Conservation (phyloP, 1,139 yeast species). For the Candida albicans region DNA sequence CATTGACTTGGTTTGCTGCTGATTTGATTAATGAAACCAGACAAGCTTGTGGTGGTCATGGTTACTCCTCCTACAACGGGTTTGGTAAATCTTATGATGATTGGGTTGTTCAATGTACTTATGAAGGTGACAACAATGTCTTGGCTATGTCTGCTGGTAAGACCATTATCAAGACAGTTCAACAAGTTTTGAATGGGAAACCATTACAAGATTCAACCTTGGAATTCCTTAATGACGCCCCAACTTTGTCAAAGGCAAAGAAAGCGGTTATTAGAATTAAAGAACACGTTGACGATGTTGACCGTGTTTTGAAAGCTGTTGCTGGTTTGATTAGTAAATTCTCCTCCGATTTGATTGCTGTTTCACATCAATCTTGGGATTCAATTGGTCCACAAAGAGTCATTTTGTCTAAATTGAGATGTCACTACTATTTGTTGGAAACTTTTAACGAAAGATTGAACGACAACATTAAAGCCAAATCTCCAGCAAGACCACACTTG, state of each 20-base stretch:
- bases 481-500: slow-evolving; percentile 17
- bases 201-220: slow-evolving; percentile 15
- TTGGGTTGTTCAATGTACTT: slow-evolving; percentile 95
- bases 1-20: slow-evolving; percentile 84
- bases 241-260: slow-evolving; percentile 14
- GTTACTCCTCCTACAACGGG: slow-evolving; percentile 86
- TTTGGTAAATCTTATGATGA: slow-evolving; percentile 87
- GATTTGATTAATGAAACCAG: slow-evolving; percentile 82
- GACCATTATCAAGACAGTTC: slow-evolving; percentile 61
- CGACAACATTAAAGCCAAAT: slow-evolving; percentile 12
- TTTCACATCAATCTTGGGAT: slow-evolving; percentile 17
- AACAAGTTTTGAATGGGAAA: slow-evolving; percentile 20
- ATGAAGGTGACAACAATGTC: slow-evolving; percentile 96
- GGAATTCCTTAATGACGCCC: slow-evolving; percentile 18
- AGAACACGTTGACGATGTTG: slow-evolving; percentile 16
- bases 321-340: slow-evolving; percentile 14
- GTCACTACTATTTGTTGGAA: slow-evolving; percentile 37
- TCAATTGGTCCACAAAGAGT: slow-evolving; percentile 58
- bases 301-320: slow-evolving; percentile 17
- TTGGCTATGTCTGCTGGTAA: slow-evolving; percentile 83
- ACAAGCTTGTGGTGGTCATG: slow-evolving; percentile 98
- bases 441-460: slow-evolving; percentile 31
- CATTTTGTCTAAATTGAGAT: slow-evolving; percentile 55
- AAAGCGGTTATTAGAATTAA: slow-evolving; percentile 16
- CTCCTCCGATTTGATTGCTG: slow-evolving; percentile 15